These are phyloP conservation scores for Gracilariopsis chorda DNA, from an alignment of 23 red algal genomes.

Conservation along the genomic window DNA sequence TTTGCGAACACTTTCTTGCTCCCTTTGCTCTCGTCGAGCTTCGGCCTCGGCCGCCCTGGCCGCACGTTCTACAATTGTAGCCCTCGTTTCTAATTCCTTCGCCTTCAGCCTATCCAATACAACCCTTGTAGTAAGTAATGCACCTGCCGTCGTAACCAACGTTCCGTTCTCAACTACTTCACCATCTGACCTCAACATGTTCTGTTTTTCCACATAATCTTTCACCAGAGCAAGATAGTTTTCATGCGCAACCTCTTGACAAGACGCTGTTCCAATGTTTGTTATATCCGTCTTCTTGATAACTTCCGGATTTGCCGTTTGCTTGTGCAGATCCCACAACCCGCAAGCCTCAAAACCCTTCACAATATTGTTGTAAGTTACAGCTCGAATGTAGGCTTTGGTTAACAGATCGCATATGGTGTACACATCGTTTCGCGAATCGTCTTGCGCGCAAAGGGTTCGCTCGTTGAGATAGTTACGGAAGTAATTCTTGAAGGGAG, in stretches of 20 bases:
- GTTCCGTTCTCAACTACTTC: neutral
- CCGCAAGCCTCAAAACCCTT: neutral
- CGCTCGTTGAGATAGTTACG: neutral
- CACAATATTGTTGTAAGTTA: slow-evolving; percentile 3
- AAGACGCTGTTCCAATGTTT: neutral
- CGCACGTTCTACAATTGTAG: neutral
- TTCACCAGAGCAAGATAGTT: neutral
- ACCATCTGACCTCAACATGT: neutral
- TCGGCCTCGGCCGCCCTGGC: neutral
- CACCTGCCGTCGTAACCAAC: neutral
- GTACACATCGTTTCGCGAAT: neutral
- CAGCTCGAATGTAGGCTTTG: neutral
- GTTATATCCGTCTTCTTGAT: neutral
- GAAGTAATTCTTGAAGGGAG: neutral
- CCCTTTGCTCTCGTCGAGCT: neutral
- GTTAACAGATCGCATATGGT: neutral
- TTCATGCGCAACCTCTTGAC: neutral
- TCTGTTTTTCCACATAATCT: neutral
- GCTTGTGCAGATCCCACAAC: neutral
- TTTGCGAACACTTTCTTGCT: neutral
- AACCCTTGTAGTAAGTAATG: neutral
- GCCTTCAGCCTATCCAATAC: neutral
- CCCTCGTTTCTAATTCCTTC: neutral
- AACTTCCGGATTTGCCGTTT: neutral
- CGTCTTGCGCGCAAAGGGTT: neutral